Base-by-base conservation (phyloP, 2,329 filamentous ascomycete species). In the Hypoxylon sp. region DNA sequence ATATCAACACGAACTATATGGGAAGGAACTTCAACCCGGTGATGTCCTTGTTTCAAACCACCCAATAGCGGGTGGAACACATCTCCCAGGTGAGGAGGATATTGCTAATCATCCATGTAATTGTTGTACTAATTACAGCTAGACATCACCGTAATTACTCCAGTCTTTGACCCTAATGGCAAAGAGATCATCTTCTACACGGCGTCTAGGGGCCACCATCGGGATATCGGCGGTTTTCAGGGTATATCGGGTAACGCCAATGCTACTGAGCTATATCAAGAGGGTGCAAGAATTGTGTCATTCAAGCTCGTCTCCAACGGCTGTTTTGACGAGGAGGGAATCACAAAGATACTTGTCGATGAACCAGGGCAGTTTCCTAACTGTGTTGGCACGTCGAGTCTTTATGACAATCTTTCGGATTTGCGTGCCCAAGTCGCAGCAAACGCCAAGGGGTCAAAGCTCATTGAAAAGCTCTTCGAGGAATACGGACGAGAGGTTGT, bases 1-100 rank as follows among this genome's bases (percentile, higher is more conserved):
- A 67, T 91, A 75, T 87, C 93, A 82, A 86, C 90, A 58, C 82
- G 61, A 90, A 65, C 90, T 91, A 51, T 93, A 90, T 87, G 84
- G 87, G 65, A 89, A 89, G 8, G 91, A 91, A 70, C 80, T 94
- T 21, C 37, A 54, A 32, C 65, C 70, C 1, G 73, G 73, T 7
- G 73, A 74, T 31, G 73, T 74, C 1, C 57, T 74, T 7, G 62
- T 72, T 7, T 67, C 55, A 29, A 74, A 71, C 51, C 76, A 70
- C 47, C 72, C 67, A 32, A 72, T 58, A 11, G 58, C 56, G 3
- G 71, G 73, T 17, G 73, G 73, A 3, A 74, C 73, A 2, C 72
- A 72, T 57, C 47, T 73, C 10, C 71, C 71, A n/a, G 60, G 56
- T 59, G 44, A 39, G 32, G 44, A 39, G 32, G 6, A 21, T 17